These are phyloP conservation scores for Acer campestre DNA, from an alignment of 345 rosid genomes.

Conservation along the genomic window DNA sequence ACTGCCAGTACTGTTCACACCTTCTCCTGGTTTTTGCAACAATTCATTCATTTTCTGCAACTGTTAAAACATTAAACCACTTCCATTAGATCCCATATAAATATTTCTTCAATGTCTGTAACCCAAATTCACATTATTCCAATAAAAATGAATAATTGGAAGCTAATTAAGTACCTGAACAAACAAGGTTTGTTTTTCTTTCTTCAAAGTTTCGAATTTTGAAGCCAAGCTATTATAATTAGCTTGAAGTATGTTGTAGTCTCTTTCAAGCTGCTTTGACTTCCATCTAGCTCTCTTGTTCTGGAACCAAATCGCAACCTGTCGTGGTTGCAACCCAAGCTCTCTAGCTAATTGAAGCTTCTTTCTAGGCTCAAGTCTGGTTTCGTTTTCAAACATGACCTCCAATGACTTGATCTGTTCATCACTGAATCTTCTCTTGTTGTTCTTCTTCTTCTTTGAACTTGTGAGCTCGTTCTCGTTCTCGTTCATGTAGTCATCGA, in stretches of 20 bases:
- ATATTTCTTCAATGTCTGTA: not conserved
- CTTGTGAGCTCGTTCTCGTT: constrained; percentile 14
- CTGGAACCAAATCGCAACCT: constrained; percentile 94
- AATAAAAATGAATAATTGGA: not conserved
- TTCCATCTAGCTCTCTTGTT: constrained; percentile 89
- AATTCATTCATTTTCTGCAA: constrained; percentile 58
- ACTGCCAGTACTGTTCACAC: constrained; percentile 36
- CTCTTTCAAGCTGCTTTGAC: constrained; percentile 78
- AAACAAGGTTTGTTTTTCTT: constrained; percentile 61
- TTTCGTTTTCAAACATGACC: constrained; percentile 66
- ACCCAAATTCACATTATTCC: not conserved
- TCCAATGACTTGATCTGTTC: constrained; percentile 82
- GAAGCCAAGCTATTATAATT: constrained; percentile 58
- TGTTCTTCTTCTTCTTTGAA: constrained; percentile 48
- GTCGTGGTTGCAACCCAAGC: constrained; percentile 79
- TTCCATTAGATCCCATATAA: not conserved
- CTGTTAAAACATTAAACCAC: constrained; percentile 34
- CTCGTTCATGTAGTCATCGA: constrained; percentile 25
- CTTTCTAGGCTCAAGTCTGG: constrained; percentile 74
- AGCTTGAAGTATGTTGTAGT: constrained; percentile 52
- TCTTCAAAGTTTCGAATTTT: constrained; percentile 58
- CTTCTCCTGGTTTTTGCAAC: constrained; percentile 26
- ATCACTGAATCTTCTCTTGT: constrained; percentile 73
- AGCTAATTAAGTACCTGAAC: constrained; percentile 48
- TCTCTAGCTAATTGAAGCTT: constrained; percentile 75